phyloP scores from a whole-genome alignment of 2,329 filamentous ascomycete genomes.

The Pezicula neosporulosa region DNA sequence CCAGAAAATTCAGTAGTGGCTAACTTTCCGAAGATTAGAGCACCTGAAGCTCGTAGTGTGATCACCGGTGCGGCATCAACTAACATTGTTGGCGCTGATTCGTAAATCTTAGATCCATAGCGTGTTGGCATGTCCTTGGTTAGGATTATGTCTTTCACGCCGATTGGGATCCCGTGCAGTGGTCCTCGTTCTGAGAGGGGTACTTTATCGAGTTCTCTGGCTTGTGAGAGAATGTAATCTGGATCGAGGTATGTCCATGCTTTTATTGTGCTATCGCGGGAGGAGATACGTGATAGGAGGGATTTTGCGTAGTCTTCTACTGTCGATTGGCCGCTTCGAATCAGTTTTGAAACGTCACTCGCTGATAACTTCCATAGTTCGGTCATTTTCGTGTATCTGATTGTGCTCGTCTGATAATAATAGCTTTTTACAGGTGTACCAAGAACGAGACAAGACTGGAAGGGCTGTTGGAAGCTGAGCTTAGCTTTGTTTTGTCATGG shows the following conservation, averaged over 20 bases:
- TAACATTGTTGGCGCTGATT: constrained; percentile 32
- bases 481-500: no score
- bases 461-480: no score
- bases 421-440: no score
- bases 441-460: no score
- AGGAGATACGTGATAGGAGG: constrained; percentile 40
- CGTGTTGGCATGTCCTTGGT: constrained; percentile 55
- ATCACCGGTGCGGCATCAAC: constrained; percentile 48
- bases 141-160: constrained; percentile 55
- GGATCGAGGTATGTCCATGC: constrained; percentile 45
- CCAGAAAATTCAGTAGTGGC: constrained; percentile 62
- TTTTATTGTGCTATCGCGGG: constrained; percentile 38
- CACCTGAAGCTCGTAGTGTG: constrained; percentile 48
- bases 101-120: constrained; percentile 50
- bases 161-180: constrained; percentile 52
- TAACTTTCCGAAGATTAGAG: constrained; percentile 49
- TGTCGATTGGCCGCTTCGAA: constrained; percentile 36
- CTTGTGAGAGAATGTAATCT: constrained; percentile 41
- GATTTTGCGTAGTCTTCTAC: constrained; percentile 44
- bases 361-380: constrained; percentile 31
- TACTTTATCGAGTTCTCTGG: constrained; percentile 43
- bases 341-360: constrained; percentile 30
- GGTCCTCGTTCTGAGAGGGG: constrained; percentile 43
- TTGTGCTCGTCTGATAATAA: no score
- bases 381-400: neutral